Percentiles rank a stretch among this genome's conserved stretches.
These are phyloP conservation scores for Saururus chinensis DNA, from an alignment of 164 flowering plant species.

Conservation along the genomic window DNA sequence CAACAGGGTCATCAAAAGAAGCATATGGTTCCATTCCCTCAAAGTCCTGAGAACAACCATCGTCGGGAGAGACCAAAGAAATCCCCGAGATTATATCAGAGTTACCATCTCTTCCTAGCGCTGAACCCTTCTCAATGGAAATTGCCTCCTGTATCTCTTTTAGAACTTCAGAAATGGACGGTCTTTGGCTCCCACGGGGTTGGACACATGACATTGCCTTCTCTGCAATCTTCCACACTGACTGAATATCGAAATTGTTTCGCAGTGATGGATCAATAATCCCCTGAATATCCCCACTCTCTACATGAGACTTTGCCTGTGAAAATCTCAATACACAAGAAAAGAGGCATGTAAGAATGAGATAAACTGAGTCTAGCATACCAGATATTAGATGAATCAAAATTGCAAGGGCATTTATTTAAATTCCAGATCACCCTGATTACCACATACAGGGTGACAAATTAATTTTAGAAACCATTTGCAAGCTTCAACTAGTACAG, in stretches of 20 bases:
- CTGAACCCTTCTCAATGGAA: constrained; percentile 50
- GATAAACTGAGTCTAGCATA: background rate
- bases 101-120: constrained; percentile 40
- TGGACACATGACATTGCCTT: constrained; percentile 90
- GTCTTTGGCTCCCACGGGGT: constrained; percentile 74
- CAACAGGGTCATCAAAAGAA: constrained; percentile 53
- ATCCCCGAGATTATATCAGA: constrained; percentile 51
- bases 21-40: constrained; percentile 37
- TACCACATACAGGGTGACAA: no score
- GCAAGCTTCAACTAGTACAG: no score
- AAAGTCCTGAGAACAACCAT: constrained; percentile 47
- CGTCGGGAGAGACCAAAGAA: constrained; percentile 52
- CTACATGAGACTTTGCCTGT: constrained; percentile 87
- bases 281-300: constrained; percentile 84
- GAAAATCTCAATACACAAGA: background rate
- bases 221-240: constrained; percentile 98
- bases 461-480: no score
- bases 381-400: background rate
- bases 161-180: constrained; percentile 86
- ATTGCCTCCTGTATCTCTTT: constrained; percentile 96
- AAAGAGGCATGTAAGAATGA: background rate
- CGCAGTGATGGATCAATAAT: constrained; percentile 69
- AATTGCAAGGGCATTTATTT: background rate
- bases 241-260: constrained; percentile 65
- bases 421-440: background rate